These are phyloP conservation scores for Amphibolis antarctica DNA, from an alignment of 106 monocot species.

Conservation along the genomic window DNA sequence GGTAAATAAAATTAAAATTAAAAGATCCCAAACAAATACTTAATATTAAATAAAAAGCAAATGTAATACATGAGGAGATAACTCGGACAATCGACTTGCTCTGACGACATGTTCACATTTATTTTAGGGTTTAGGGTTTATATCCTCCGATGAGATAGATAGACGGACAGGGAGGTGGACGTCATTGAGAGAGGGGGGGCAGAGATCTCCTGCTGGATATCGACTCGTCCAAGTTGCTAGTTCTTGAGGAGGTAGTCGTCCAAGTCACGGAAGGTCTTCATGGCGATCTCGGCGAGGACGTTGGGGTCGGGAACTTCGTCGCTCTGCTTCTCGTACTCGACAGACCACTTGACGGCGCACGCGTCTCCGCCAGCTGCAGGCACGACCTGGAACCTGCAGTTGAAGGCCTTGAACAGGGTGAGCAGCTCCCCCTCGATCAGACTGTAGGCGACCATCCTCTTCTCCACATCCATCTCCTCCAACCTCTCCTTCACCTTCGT, in stretches of 20 bases:
- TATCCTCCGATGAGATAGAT: too few relatives aligned
- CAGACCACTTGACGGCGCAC: slow-evolving; percentile 25
- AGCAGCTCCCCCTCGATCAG: slow-evolving; percentile 38
- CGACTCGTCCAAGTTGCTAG: too few relatives aligned
- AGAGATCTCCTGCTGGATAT: too few relatives aligned
- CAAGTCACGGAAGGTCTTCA: slow-evolving; percentile 40
- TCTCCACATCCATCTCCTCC: slow-evolving; percentile 27
- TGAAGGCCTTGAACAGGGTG: slow-evolving; percentile 28
- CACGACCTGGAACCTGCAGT: slow-evolving; percentile 22
- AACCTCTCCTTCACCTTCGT: slow-evolving; percentile 49
- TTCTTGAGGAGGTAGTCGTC: slow-evolving; percentile 51
- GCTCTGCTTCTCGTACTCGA: slow-evolving; percentile 41
- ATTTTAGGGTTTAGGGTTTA: too few relatives aligned
- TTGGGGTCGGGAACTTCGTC: slow-evolving; percentile 41
- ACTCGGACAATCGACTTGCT: too few relatives aligned
- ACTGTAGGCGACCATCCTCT: slow-evolving; percentile 34
- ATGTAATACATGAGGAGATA: too few relatives aligned
- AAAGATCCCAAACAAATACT: too few relatives aligned
- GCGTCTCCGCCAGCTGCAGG: slow-evolving; percentile 31
- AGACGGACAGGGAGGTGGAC: too few relatives aligned
- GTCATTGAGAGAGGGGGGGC: too few relatives aligned
- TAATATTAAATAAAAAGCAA: too few relatives aligned
- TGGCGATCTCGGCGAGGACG: slow-evolving; percentile 23
- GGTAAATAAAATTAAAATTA: too few relatives aligned
- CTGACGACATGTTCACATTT: too few relatives aligned